Evolutionary conservation across 495 filamentous ascomycete species (phyloP), one percentile per base, ranked within the genome.

Genomic region (Talaromyces proteolyticus): DNA sequence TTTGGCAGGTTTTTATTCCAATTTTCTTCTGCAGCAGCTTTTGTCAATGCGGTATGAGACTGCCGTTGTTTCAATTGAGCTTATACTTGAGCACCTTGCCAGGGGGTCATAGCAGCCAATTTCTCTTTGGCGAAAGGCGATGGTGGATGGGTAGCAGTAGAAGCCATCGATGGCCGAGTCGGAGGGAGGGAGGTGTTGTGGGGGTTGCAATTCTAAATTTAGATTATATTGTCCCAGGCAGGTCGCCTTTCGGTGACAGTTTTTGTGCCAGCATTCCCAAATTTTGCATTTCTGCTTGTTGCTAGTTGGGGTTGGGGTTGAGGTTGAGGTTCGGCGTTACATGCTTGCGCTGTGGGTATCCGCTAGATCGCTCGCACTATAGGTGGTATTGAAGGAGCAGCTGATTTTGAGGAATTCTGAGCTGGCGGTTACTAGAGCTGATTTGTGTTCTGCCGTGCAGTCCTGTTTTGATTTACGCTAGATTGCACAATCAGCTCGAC

Each of bases 211-310:
- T 74, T 74, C 21, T 71, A 71, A 20, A 73, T 66, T 51, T 87
- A 85, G 14, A 72, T 62, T 5, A 74, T 58, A 58, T 91, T 86
- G 49, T 90, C 87, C 37, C 73, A 74, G 50, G 68, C 77, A 6
- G 78, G 59, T 47, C 84, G 78, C 64, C 88, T 88, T 54, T 72
- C 73, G 24, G 61, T 34, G 68, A 57, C 24, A 56, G 64, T 56
- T 63, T 76, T 66, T 7, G 52, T 47, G 42, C 60, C 18, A 50
- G 61, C 45, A n/a, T n/a, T n/a, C 37, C 45, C 24, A 6, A 44
- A 57, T 42, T 67, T 72, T 2, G 54, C 51, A 16, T 36, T 50
- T 44, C 69, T 72, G 1, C 44, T 56, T 41, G 56, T 20, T 17
- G 52, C 19, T 8, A 36, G 10, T 6, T 34, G 37, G 56, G 57